Conservation (phyloP, 2,329 filamentous ascomycete species). For the Apiospora rasikravindrae region DNA sequence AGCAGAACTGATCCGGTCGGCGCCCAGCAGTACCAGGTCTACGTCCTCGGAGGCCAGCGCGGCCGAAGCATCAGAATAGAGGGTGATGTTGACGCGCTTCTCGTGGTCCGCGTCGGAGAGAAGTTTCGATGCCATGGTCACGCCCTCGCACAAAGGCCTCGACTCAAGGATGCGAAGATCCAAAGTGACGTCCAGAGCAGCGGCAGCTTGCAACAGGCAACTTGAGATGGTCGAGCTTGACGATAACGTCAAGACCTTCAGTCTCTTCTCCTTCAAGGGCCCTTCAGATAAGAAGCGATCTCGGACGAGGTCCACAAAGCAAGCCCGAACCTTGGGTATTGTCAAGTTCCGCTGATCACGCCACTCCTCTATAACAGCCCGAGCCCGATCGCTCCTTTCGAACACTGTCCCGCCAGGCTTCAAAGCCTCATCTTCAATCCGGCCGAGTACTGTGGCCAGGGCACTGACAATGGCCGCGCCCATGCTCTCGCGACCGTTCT, state of each 20-base stretch:
- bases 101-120: slow-evolving; percentile 29
- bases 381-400: slow-evolving; percentile 25
- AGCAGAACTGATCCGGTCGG: slow-evolving; percentile 62
- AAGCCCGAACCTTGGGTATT: slow-evolving; percentile 38
- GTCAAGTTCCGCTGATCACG: slow-evolving; percentile 26
- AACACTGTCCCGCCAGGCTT: slow-evolving; percentile 32
- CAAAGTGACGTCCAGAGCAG: slow-evolving; percentile 43
- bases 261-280: slow-evolving; percentile 26
- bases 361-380: slow-evolving; percentile 33
- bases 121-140: slow-evolving; percentile 56
- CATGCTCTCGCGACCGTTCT: slow-evolving; percentile 71
- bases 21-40: slow-evolving; percentile 66
- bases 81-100: slow-evolving; percentile 41
- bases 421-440: slow-evolving; percentile 40
- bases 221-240: slow-evolving; percentile 65
- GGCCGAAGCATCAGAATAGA: slow-evolving; percentile 66
- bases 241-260: slow-evolving; percentile 65
- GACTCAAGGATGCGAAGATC: slow-evolving; percentile 70
- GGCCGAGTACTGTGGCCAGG: slow-evolving; percentile 51
- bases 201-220: slow-evolving; percentile 50
- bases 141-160: slow-evolving; percentile 69
- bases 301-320: slow-evolving; percentile 42
- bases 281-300: slow-evolving; percentile 25
- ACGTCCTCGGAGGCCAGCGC: slow-evolving; percentile 57
- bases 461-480: slow-evolving; percentile 61